Conservation (phyloP, 139 green algal genomes). For the Pseudopediastrum boryanum region DNA sequence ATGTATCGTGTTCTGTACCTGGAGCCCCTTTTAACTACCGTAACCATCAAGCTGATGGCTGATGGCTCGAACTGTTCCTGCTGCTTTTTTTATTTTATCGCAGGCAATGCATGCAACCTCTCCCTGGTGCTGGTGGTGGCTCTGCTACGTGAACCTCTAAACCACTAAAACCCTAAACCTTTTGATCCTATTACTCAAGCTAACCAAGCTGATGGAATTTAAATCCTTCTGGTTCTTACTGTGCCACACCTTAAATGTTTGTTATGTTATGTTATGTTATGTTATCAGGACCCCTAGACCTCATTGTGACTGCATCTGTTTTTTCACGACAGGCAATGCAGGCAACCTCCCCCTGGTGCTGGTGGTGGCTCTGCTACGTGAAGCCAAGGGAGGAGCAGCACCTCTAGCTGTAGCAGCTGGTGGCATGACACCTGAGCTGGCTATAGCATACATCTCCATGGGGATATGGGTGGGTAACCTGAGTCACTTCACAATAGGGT, state of each 20-base stretch:
- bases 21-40: too few species aligned
- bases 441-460: slow-evolving; percentile 62
- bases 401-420: not conserved
- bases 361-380: slow-evolving; percentile 50
- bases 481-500: slow-evolving; percentile 37
- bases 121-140: slow-evolving; percentile 61
- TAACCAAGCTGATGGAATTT: too few species aligned
- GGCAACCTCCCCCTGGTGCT: slow-evolving; percentile 67
- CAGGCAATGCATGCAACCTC: slow-evolving; percentile 52
- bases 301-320: too few species aligned
- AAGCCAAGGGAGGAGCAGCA: too few species aligned
- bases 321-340: slow-evolving; percentile 32
- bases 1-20: too few species aligned
- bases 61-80: not conserved
- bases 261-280: too few species aligned
- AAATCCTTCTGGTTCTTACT: too few species aligned
- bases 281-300: too few species aligned
- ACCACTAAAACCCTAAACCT: too few species aligned
- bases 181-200: too few species aligned
- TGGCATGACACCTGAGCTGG: slow-evolving; percentile 21
- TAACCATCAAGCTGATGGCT: too few species aligned
- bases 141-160: slow-evolving; percentile 45
- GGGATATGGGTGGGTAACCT: slow-evolving; percentile 56
- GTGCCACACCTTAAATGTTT: too few species aligned
- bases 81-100: not conserved